These are phyloP conservation scores for Xylariales sp. DNA, from an alignment of 2,329 filamentous ascomycete genomes.

Conservation along the genomic window DNA sequence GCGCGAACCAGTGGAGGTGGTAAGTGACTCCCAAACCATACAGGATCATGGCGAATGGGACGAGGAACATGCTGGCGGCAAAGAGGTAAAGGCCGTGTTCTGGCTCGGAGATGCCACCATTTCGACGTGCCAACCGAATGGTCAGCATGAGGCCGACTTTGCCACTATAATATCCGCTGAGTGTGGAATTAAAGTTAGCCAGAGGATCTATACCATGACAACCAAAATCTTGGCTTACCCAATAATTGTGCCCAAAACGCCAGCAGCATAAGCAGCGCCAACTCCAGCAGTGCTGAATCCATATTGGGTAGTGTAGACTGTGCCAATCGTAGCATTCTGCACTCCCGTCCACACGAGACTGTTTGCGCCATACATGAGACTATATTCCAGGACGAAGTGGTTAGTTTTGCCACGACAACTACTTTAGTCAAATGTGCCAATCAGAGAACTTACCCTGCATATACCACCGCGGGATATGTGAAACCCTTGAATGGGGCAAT, in stretches of 20 bases:
- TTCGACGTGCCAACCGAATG: no score
- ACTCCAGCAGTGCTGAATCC: constrained; percentile 23
- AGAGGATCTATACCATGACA: no score
- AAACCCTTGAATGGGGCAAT: constrained; percentile 24
- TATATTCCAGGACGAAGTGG: no score
- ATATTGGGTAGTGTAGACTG: constrained; percentile 24
- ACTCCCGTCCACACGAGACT: constrained; percentile 25
- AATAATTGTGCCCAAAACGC: constrained; percentile 9
- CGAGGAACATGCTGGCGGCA: no score
- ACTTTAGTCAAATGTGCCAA: not conserved
- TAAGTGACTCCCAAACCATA: no score
- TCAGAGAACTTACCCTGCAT: constrained; percentile 25
- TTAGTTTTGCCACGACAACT: not conserved
- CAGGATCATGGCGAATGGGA: no score
- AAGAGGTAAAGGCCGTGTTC: no score
- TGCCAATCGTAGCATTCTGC: constrained; percentile 25
- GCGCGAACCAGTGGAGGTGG: no score
- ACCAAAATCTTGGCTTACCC: constrained; percentile 28
- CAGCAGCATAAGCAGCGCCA: constrained; percentile 20
- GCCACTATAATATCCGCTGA: no score
- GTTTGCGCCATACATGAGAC: constrained; percentile 26
- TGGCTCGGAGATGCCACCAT: no score
- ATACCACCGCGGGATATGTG: constrained; percentile 27
- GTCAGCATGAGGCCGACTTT: no score
- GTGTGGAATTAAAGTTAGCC: no score